Evolutionary conservation across 2,329 filamentous ascomycete genomes (phyloP).

Genomic region (Arthroderma sp.): DNA sequence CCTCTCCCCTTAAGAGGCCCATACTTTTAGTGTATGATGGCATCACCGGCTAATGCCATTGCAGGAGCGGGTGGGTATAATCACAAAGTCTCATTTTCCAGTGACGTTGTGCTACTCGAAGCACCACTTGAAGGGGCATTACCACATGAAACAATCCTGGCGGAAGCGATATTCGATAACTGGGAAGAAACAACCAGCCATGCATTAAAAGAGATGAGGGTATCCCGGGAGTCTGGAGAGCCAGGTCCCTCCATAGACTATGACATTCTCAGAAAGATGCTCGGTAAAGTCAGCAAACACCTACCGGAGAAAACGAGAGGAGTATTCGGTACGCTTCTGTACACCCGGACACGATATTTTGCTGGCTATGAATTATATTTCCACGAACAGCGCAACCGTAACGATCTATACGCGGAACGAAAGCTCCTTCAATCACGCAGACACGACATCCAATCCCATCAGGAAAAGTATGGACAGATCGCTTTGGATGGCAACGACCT

Average conservation of each 20-base stretch:
- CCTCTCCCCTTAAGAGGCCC: too few species aligned
- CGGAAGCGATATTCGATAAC: too few species aligned
- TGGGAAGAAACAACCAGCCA: too few species aligned
- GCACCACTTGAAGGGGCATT: too few species aligned
- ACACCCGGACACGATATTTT: conserved; percentile 6
- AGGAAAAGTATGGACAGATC: neutral
- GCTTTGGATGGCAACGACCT: neutral
- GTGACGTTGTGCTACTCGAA: too few species aligned
- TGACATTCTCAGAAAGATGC: conserved; percentile 4
- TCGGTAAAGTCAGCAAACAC: neutral
- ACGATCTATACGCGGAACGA: neutral
- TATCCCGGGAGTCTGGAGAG: conserved; percentile 1
- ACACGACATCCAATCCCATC: neutral
- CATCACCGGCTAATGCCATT: too few species aligned
- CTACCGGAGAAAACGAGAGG: neutral
- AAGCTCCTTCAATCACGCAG: neutral
- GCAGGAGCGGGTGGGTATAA: too few species aligned
- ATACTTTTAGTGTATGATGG: too few species aligned
- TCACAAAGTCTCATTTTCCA: too few species aligned
- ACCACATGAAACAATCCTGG: too few species aligned
- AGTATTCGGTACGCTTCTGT: conserved; percentile 1
- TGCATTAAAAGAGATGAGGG: too few species aligned
- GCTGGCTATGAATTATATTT: neutral
- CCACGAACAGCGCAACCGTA: neutral
- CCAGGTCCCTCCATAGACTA: conserved; percentile 9